Base-by-base conservation (phyloP, 768 basidiomycete genomes). In the Phlebiopsis flavidoalba region DNA sequence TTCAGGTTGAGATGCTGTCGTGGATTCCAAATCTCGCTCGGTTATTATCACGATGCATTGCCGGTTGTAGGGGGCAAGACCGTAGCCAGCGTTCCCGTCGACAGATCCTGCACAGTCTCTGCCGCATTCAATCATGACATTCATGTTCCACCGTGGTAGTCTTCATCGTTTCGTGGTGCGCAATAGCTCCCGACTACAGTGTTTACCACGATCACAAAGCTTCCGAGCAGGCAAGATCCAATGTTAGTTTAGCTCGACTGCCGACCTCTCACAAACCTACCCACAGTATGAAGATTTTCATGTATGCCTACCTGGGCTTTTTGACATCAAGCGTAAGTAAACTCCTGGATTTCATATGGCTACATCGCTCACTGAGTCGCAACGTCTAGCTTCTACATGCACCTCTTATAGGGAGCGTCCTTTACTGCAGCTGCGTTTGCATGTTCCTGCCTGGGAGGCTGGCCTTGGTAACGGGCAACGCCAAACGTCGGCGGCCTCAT, bases 401-500 rank as follows among this genome's bases (percentile, higher is more conserved):
- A 81, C 58, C 60, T n/a, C n/a, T 76, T 19, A 69, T 83, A n/a
- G 1, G 82, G 82, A 8, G 76, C 76, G 5, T 77, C 76, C 0
- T 80, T 80, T 66, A 75, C 77, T 6, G 78, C 76, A 6, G 76
- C 77, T 1, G 72, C 79, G 5, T 62, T n/a, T 71, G 0, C 69
- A 62, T 22, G 74, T 78, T 2, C 76, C 78, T 4, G 65, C 63
- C 5, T 80, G 80, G 77, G 64, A 72, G 7, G 66, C 65, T 21
- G 79, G 73, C 2, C 75, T 79, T 60, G 71, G 69, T 8, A 60
- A 74, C 43, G 72, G n/a, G 72, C 31, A 70, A 66, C 67, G 56
- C n/a, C n/a, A n/a, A n/a, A 76, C 64, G 73, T 82, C 62, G 81
- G 81, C 22, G 81, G 81, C 11, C 73, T 82, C 7, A 66, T 82